Conservation (phyloP, 2,329 filamentous ascomycete species). For the Fusarium nygamai region DNA sequence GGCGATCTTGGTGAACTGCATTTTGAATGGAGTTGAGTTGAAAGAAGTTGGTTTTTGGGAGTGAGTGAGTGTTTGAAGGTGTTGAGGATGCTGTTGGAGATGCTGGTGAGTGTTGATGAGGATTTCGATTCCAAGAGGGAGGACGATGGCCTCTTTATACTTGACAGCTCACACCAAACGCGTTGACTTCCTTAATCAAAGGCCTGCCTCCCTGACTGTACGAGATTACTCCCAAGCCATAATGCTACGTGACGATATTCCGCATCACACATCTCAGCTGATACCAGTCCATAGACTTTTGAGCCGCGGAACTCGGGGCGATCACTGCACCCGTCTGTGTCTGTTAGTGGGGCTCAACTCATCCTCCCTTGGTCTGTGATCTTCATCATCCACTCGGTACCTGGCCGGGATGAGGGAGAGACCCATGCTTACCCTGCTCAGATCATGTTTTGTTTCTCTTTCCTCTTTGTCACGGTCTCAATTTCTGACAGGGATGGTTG, state of each 20-base stretch:
- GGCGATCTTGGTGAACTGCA: conserved; percentile 29
- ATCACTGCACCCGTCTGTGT: conserved; percentile 1
- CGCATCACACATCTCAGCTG: background rate
- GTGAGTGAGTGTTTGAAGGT: background rate
- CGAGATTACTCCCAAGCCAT: background rate
- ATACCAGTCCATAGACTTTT: background rate
- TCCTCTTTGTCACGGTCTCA: background rate
- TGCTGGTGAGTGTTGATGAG: conserved; percentile 19
- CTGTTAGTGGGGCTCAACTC: background rate
- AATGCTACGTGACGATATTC: background rate
- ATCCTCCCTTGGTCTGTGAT: background rate
- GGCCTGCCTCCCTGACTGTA: background rate
- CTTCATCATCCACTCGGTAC: background rate
- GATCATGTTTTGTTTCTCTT: background rate
- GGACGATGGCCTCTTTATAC: conserved; percentile 17
- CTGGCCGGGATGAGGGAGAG: background rate
- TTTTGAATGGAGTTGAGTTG: conserved; percentile 15
- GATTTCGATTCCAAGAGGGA: background rate
- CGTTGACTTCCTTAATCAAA: background rate
- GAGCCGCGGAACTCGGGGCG: background rate
- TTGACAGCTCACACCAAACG: background rate
- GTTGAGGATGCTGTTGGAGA: conserved; percentile 2
- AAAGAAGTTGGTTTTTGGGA: background rate
- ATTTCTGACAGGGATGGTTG: background rate
- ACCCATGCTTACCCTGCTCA: background rate